Percentiles rank a stretch among this genome's conserved stretches.
These are phyloP conservation scores for Plasmodium inui DNA, from an alignment of 169 alveolate genomes.

Conservation along the genomic window DNA sequence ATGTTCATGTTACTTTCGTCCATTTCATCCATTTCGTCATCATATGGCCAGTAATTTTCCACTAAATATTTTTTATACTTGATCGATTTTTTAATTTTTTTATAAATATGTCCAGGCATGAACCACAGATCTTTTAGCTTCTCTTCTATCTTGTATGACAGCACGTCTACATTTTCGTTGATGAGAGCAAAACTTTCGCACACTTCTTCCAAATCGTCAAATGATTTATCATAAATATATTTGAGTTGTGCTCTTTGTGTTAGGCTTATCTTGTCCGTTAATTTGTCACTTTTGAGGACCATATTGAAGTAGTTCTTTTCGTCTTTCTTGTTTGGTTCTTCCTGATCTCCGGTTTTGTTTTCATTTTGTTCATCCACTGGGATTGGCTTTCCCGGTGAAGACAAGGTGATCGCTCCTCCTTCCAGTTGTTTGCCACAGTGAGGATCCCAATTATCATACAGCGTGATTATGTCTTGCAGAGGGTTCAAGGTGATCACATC, in stretches of 20 bases:
- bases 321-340: conserved; percentile 24
- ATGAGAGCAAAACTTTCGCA: conserved; percentile 55
- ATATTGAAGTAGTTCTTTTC: conserved; percentile 45
- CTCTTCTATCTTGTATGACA: conserved; percentile 74
- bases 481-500: conserved; percentile 34
- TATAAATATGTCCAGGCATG: conserved; percentile 82
- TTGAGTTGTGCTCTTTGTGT: conserved; percentile 65
- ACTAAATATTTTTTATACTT: conserved; percentile 80
- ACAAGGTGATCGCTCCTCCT: background rate
- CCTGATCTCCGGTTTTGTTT: conserved; percentile 14
- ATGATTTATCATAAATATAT: conserved; percentile 64
- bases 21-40: conserved; percentile 36
- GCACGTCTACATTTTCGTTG: conserved; percentile 66
- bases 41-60: conserved; percentile 76
- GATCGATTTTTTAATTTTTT: conserved; percentile 76
- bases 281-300: conserved; percentile 26
- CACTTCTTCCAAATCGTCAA: conserved; percentile 66
- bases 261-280: conserved; percentile 64
- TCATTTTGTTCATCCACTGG: conserved; percentile 68
- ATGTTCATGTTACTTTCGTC: conserved; percentile 52
- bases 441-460: conserved; percentile 4
- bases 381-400: background rate
- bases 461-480: conserved; percentile 26
- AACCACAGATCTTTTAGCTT: conserved; percentile 80
- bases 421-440: background rate